phyloP scores from a whole-genome alignment of 2,329 filamentous ascomycete species.

The Lanzia echinophila region DNA sequence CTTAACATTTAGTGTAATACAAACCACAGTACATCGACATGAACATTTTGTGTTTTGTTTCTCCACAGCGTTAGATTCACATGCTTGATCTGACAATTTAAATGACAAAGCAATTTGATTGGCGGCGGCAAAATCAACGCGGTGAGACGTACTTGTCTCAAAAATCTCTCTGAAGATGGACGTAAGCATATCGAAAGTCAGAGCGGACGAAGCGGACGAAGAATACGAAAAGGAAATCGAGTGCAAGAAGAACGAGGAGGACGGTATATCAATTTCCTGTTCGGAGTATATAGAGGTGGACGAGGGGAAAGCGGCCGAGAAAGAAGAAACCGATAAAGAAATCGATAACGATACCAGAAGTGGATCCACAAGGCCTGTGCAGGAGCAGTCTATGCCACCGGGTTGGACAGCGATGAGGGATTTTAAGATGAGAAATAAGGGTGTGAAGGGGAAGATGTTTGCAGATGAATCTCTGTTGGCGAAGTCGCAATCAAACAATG shows the following conservation, averaged over 20 bases:
- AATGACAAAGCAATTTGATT: too few species aligned
- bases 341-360: background rate
- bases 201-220: too few species aligned
- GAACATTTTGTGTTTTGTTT: too few species aligned
- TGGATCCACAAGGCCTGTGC: background rate
- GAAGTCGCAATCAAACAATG: constrained; percentile 13
- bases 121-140: too few species aligned
- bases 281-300: background rate
- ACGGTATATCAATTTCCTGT: background rate
- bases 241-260: background rate
- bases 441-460: background rate
- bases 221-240: background rate
- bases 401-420: constrained; percentile 2
- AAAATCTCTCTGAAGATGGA: too few species aligned
- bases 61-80: too few species aligned
- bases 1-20: too few species aligned
- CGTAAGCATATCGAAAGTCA: too few species aligned
- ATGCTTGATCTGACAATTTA: too few species aligned
- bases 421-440: background rate
- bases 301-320: background rate
- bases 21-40: too few species aligned
- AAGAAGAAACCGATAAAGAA: background rate
- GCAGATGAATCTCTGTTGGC: constrained; percentile 9
- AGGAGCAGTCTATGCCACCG: too few species aligned
- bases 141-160: too few species aligned